These are phyloP conservation scores for Sporisorium scitamineum DNA, from an alignment of 1,284 basidiomycete genomes.

Conservation along the genomic window DNA sequence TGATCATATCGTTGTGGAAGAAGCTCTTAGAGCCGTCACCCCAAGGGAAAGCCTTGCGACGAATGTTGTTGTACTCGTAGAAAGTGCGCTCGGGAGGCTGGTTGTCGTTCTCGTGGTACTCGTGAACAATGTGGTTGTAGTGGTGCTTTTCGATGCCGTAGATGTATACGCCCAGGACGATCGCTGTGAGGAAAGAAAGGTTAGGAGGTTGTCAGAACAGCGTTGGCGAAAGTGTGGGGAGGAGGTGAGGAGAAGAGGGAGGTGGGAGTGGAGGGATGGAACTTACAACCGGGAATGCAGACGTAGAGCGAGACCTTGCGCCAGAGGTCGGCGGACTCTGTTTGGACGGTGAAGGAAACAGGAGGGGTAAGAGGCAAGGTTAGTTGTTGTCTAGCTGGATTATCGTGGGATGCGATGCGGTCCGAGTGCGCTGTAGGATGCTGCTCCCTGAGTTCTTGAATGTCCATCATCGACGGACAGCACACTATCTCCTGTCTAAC, in stretches of 20 bases:
- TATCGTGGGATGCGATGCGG: not conserved
- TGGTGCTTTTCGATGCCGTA: constrained; percentile 65
- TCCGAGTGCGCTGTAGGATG: not conserved
- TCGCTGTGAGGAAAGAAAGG: constrained; percentile 23
- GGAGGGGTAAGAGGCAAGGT: not conserved
- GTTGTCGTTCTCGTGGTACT: constrained; percentile 62
- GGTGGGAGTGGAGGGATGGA: too few species aligned
- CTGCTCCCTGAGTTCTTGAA: not conserved
- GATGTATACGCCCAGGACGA: constrained; percentile 64
- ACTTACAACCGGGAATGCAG: constrained; percentile 61
- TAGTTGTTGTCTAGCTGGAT: constrained; percentile 3
- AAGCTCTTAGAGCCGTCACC: constrained; percentile 57
- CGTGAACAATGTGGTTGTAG: constrained; percentile 60
- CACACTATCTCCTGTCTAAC: too few species aligned
- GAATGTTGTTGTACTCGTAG: constrained; percentile 66
- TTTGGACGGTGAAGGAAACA: not conserved
- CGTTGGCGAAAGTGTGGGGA: not conserved
- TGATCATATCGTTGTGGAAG: constrained; percentile 64
- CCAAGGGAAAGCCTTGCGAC: constrained; percentile 61
- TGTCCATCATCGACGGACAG: too few species aligned
- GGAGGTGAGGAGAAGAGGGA: not conserved
- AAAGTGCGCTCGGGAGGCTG: constrained; percentile 59
- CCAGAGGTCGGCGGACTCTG: constrained; percentile 65
- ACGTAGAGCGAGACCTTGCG: constrained; percentile 62
- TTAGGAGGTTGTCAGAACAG: not conserved